Conservation (phyloP, 495 filamentous ascomycete genomes). For the Talaromyces liani region DNA sequence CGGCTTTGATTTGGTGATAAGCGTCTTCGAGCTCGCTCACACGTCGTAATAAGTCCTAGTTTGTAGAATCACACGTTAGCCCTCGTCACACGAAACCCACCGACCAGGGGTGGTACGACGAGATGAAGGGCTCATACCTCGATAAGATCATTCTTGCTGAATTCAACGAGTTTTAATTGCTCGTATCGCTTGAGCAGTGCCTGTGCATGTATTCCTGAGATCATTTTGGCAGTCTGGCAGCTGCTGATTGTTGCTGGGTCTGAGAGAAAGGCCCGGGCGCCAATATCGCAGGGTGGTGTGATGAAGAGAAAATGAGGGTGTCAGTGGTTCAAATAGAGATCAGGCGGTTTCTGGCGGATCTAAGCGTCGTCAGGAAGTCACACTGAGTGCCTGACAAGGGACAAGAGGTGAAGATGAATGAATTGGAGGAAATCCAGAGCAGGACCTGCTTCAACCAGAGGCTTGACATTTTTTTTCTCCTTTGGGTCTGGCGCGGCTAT, state of each 20-base stretch:
- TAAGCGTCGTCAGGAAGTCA: not conserved
- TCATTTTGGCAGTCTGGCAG: conserved; percentile 2
- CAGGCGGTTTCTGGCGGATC: not conserved
- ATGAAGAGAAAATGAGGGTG: not conserved
- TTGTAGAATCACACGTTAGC: conserved; percentile 6
- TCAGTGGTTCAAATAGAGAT: not conserved
- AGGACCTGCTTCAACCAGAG: conserved; percentile 2
- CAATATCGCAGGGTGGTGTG: not conserved
- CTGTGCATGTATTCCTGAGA: conserved; percentile 23
- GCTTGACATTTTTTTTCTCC: conserved; percentile 8
- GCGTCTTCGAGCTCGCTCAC: conserved; percentile 38
- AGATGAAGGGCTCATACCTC: conserved; percentile 28
- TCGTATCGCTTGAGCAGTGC: conserved; percentile 41
- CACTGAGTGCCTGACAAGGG: not conserved
- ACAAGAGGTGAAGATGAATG: not conserved
- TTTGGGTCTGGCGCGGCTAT: conserved; percentile 9
- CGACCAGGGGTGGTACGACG: conserved; percentile 2
- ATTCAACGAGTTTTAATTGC: conserved; percentile 36
- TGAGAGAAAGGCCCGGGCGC: conserved; percentile 1
- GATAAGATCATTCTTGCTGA: conserved; percentile 47
- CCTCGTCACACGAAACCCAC: not conserved
- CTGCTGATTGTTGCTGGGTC: not conserved
- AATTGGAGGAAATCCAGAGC: conserved; percentile 3
- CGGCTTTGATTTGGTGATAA: conserved; percentile 41
- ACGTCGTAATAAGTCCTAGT: conserved; percentile 42